Evolutionary conservation across 768 basidiomycete genomes (phyloP), one percentile per base, ranked within the genome.

Genomic region (Suillus bovinus): DNA sequence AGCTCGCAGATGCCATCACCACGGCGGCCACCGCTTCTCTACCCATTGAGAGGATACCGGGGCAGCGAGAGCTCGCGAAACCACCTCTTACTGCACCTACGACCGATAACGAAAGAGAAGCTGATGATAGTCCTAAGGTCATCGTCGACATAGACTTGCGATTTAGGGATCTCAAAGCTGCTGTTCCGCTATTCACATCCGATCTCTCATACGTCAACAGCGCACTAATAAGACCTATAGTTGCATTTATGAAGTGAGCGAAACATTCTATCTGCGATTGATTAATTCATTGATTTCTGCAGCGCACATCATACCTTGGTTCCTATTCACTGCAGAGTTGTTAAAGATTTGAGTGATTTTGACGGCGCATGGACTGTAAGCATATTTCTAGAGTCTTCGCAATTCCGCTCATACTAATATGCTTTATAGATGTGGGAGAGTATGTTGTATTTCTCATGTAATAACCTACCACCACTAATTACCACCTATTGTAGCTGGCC

Each of bases 311-410:
- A 90, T 63, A 99, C 97, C 1, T 77, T 99, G 68, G 85, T 99
- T 2, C 97, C 97, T 14, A 95, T 99, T 59, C 94, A 89, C 67
- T 98, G 95, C 72, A 85, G 88, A 59, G 88, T 98, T 4, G 86
- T 91, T 41, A 90, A 94, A 71, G 86, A 91, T 63, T 76, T 96
- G 63, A 79, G 76, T 59, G 93, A 97, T 63, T 99, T 98, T 72
- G 94, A 99, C 74, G 97, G 97, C 5, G 86, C 94, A 24, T 99
- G 95, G 96, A 99, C 94, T 60, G 92, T 94, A 72, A 71, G 90
- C 82, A 8, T 34, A 24, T 14, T 49, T 39, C 17, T 10, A 33
- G 16, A 24, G 24, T 55, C 60, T 24, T 61, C 44, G 59, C 31
- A 60, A 55, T 38, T 62, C 54, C 34, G 55, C 49, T 63, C 36